Percentiles rank a stretch among this genome's conserved stretches.
Conservation (phyloP, 2,329 filamentous ascomycete species). For the Fusarium temperatum region DNA sequence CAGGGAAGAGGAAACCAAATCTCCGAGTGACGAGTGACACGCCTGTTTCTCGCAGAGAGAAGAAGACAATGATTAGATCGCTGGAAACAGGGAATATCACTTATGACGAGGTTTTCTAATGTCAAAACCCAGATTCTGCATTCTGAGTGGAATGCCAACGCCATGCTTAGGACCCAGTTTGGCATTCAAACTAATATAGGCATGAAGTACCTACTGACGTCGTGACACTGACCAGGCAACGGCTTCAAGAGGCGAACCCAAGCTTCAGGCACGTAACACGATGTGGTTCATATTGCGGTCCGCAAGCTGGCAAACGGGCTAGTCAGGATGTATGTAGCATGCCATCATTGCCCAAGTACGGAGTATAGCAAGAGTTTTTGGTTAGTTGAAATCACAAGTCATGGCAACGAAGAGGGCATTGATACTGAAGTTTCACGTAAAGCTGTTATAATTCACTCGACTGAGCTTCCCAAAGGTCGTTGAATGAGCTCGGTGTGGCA, state of each 20-base stretch:
- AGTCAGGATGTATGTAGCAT: background rate
- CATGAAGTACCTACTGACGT: background rate
- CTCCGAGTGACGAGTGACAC: constrained; percentile 31
- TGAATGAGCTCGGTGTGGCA: constrained; percentile 12
- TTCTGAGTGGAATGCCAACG: constrained; percentile 11
- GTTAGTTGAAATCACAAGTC: background rate
- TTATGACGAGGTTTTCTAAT: constrained; percentile 18
- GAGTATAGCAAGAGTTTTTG: background rate
- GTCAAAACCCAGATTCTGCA: background rate
- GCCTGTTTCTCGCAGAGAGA: background rate
- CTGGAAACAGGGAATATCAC: constrained; percentile 24
- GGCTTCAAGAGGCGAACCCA: background rate
- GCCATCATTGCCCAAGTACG: background rate
- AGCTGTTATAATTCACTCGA: background rate
- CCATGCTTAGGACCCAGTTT: background rate
- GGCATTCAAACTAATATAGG: background rate
- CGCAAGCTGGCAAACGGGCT: background rate
- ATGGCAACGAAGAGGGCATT: background rate
- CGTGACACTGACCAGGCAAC: constrained; percentile 20
- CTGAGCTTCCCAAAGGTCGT: constrained; percentile 1
- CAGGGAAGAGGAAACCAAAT: constrained; percentile 36
- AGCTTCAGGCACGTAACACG: constrained; percentile 1
- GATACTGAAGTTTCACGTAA: background rate
- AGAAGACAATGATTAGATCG: background rate
- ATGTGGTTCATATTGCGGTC: background rate